Evolutionary conservation across 2,329 filamentous ascomycete genomes (phyloP).

Genomic region (Paracoccidioides lutzii): DNA sequence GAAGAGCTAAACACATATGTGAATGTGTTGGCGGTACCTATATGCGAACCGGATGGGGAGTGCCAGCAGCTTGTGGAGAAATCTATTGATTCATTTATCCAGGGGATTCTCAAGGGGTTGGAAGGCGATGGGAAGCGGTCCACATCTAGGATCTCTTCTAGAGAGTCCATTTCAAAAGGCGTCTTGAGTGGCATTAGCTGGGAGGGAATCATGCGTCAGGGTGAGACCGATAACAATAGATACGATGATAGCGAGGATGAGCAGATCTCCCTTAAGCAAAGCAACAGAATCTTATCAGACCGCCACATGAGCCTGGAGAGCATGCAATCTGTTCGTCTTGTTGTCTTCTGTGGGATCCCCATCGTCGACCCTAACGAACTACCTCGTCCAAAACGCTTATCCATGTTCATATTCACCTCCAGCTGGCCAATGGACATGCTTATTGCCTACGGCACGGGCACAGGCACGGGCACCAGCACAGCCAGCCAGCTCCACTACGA

Average conservation of each 20-base stretch:
- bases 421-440: conserved; percentile 10
- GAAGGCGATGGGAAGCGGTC: not conserved
- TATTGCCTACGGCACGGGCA: not conserved
- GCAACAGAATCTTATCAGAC: not conserved
- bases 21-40: conserved; percentile 9
- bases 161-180: not conserved
- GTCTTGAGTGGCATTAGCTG: not conserved
- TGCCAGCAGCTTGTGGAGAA: conserved; percentile 5
- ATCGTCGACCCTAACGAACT: conserved; percentile 5
- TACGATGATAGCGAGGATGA: not conserved
- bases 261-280: not conserved
- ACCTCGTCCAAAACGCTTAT: conserved; percentile 8
- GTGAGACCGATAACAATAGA: not conserved
- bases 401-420: conserved; percentile 12
- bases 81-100: conserved; percentile 2
- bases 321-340: conserved; percentile 8
- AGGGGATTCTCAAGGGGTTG: not conserved
- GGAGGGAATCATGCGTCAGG: not conserved
- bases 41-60: conserved; percentile 6
- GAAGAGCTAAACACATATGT: not conserved
- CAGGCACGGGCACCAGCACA: not conserved
- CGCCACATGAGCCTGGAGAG: not conserved
- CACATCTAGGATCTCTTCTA: not conserved
- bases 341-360: conserved; percentile 12
- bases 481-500: not conserved